These are phyloP conservation scores for Pulveroboletus frians DNA, from an alignment of 768 basidiomycete species.

Conservation along the genomic window DNA sequence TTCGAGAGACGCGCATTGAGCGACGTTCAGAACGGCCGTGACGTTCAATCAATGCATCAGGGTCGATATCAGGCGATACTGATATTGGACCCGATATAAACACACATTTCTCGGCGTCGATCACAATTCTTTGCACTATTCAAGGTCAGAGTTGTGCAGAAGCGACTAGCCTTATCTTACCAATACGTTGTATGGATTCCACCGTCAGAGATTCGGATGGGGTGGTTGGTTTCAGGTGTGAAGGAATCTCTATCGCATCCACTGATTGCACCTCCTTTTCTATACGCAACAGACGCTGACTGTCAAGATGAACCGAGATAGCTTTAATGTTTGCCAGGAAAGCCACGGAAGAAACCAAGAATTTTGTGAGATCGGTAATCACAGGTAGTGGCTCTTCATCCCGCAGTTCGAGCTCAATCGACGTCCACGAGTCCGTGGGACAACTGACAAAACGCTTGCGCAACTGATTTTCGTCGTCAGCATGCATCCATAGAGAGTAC, in stretches of 20 bases:
- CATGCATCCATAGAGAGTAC: not conserved
- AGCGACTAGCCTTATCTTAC: not conserved
- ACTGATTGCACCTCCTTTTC: not conserved
- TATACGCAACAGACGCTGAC: not conserved
- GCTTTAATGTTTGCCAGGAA: constrained; percentile 1
- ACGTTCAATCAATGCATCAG: not conserved
- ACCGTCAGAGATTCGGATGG: not conserved
- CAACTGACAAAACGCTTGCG: not conserved
- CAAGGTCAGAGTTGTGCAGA: not conserved
- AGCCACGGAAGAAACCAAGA: constrained; percentile 11
- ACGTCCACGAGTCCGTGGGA: not conserved
- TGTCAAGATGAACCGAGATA: constrained; percentile 4
- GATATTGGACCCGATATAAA: not conserved
- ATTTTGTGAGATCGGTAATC: constrained; percentile 8
- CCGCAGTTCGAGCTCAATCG: constrained; percentile 8
- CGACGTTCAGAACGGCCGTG: not conserved
- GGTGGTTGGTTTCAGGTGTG: not conserved
- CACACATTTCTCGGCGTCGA: constrained; percentile 1
- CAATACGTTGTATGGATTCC: constrained; percentile 7
- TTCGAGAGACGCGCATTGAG: not conserved
- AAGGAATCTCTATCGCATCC: not conserved
- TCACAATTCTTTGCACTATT: constrained; percentile 7
- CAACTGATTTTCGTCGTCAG: constrained; percentile 5
- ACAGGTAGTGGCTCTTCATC: constrained; percentile 2
- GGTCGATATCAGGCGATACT: not conserved